A percentile compares a stretch with the other conserved stretches of the same genome.
phyloP scores from a whole-genome alignment of 306 rosid species.

The Begonia peltatifolia region DNA sequence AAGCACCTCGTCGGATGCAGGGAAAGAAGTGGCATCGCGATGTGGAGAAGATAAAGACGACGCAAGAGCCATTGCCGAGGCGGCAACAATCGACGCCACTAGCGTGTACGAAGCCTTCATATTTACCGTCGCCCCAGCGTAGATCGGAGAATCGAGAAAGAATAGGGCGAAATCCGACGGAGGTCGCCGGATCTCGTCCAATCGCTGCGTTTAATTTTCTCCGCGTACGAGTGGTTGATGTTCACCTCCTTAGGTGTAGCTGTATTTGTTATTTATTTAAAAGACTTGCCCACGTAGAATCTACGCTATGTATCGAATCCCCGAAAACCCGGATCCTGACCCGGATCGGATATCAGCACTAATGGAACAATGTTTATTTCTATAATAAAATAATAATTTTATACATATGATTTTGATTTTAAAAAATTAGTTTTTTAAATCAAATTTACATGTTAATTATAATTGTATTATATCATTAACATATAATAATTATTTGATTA shows the following conservation, averaged over 20 bases:
- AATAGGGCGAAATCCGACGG: conserved; percentile 22
- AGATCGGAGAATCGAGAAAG: background rate
- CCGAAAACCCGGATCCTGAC: too few species aligned
- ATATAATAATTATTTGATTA: too few species aligned
- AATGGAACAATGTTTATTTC: too few species aligned
- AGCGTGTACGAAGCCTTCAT: conserved; percentile 37
- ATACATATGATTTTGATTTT: too few species aligned
- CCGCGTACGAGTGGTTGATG: background rate
- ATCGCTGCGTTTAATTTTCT: background rate
- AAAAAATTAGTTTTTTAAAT: too few species aligned
- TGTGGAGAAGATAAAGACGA: conserved; percentile 13
- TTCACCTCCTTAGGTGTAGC: conserved; percentile 2
- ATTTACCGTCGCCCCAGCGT: background rate
- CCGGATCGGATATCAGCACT: too few species aligned
- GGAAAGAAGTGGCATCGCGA: conserved; percentile 3
- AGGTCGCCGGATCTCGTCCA: conserved; percentile 32
- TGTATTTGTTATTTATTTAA: background rate
- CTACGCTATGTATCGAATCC: conserved; percentile 2
- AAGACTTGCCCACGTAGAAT: conserved; percentile 10
- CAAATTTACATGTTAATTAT: too few species aligned
- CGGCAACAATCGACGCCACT: conserved; percentile 40
- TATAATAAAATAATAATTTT: too few species aligned
- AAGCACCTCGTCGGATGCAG: conserved; percentile 16
- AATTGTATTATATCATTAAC: too few species aligned
- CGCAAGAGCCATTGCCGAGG: conserved; percentile 33